A percentile compares a stretch with the other conserved stretches of the same genome.
These are phyloP conservation scores for Rhexocercosporidium sp. DNA, from an alignment of 2,329 filamentous ascomycete genomes.

Conservation along the genomic window DNA sequence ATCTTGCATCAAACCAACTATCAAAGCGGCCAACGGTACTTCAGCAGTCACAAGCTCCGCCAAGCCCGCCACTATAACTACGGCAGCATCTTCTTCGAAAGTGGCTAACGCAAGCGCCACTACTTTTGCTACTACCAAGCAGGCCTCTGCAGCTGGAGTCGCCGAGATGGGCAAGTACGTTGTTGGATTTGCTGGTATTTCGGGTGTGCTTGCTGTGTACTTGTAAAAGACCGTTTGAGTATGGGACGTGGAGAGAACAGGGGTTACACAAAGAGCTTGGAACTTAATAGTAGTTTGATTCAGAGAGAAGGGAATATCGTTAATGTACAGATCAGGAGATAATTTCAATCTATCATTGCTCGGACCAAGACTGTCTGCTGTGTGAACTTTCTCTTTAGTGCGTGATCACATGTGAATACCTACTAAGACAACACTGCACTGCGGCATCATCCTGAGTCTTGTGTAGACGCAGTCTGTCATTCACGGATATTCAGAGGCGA, in stretches of 20 bases:
- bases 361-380: not conserved
- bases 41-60: not conserved
- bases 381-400: too few species aligned
- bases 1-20: not conserved
- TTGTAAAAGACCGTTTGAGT: slow-evolving; percentile 12
- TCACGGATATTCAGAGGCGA: not conserved
- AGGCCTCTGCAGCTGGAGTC: slow-evolving; percentile 17
- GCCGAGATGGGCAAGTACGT: slow-evolving; percentile 23
- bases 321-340: not conserved
- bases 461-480: too few species aligned
- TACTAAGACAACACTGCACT: too few species aligned
- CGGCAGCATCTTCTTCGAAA: slow-evolving; percentile 10
- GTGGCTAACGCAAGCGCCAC: not conserved
- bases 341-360: not conserved
- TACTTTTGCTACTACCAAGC: slow-evolving; percentile 22
- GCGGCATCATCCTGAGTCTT: too few species aligned
- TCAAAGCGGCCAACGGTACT: slow-evolving; percentile 11
- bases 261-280: not conserved
- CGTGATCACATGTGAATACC: too few species aligned
- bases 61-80: slow-evolving; percentile 17
- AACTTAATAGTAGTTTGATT: not conserved
- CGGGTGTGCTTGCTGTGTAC: slow-evolving; percentile 18
- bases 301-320: too few species aligned
- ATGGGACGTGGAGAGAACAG: not conserved
- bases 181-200: slow-evolving; percentile 22